These are phyloP conservation scores for Paraphoma chrysanthemicola DNA, from an alignment of 2,329 filamentous ascomycete genomes.

Conservation along the genomic window DNA sequence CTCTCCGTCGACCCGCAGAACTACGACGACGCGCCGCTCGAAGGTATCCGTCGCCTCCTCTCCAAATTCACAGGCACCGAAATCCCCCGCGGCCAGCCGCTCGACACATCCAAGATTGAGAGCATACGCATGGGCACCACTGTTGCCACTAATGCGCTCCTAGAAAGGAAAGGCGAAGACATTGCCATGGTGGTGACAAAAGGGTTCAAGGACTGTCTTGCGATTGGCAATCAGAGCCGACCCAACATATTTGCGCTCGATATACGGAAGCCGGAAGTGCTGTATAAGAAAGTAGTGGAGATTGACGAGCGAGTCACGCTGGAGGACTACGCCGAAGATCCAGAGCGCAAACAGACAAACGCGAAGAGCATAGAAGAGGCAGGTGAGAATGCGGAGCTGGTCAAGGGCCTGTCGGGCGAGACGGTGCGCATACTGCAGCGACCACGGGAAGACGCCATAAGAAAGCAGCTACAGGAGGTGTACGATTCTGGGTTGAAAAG, in stretches of 20 bases:
- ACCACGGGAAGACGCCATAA: constrained; percentile 65
- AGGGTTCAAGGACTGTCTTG: constrained; percentile 85
- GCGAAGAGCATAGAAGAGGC: constrained; percentile 59
- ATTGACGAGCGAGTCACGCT: constrained; percentile 89
- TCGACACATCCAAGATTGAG: constrained; percentile 85
- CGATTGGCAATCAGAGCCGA: constrained; percentile 88
- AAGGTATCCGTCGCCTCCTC: constrained; percentile 87
- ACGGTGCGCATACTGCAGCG: constrained; percentile 72
- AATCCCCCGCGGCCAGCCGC: constrained; percentile 77
- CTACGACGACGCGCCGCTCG: constrained; percentile 88
- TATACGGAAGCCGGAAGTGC: constrained; percentile 83
- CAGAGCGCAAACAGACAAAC: constrained; percentile 66
- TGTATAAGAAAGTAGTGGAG: constrained; percentile 87
- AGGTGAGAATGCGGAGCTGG: constrained; percentile 60
- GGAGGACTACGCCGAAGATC: constrained; percentile 92
- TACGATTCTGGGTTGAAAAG: constrained; percentile 76
- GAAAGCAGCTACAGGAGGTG: constrained; percentile 69
- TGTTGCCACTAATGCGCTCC: constrained; percentile 87
- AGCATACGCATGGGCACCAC: constrained; percentile 97
- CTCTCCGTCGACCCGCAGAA: constrained; percentile 89
- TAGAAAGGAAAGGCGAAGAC: constrained; percentile 88
- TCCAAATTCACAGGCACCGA: constrained; percentile 76
- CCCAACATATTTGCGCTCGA: constrained; percentile 91
- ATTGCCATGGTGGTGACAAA: constrained; percentile 87
- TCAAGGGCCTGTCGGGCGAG: constrained; percentile 77